Evolutionary conservation across 208 protist species (phyloP), one percentile per base, ranked within the genome.

Genomic region (Porcisia hertigi): DNA sequence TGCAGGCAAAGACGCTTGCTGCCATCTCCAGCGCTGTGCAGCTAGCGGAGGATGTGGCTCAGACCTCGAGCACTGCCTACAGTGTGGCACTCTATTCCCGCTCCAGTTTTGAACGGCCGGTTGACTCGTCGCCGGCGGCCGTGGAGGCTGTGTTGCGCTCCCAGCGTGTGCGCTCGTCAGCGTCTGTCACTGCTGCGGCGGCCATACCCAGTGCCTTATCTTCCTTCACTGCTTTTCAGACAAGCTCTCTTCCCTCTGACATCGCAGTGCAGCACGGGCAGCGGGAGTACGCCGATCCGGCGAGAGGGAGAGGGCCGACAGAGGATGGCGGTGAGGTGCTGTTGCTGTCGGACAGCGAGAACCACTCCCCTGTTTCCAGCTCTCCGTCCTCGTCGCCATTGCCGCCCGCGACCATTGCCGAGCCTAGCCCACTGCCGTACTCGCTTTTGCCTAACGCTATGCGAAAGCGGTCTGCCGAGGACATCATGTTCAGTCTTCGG

Each of bases 401-500:
- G 49, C 12, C 45, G 25, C 58, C 66, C 3, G 34, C 43, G 16
- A 9, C 25, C 25, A 36, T 20, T 12, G 2, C 47, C 49, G 66
- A 52, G 23, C 11, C 30, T 14, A 23, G 25, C 23, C n/a, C 47
- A 41, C 49, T 58, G 41, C 57, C 70, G n/a, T 52, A n/a, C 70
- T 73, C 70, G 23, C 30, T 63, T 2, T 16, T 41, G 43, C 55
- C 55, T n/a, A 73, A 73, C 57, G 62, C 43, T 18, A 81, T 82
- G 53, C 84, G 87, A 0, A 85, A 82, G 39, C 84, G 87, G 12
- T 82, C 81, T 7, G 85, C 83, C 0, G 87, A 91, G 49, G 87
- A 91, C 43, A 89, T 91, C 64, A 87, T 89, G 81, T 72, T 79
- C 20, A 89, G 82, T 43, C 71, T 91, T 25, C 85, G 82, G 43